Evolutionary conservation across 2,329 filamentous ascomycete genomes (phyloP).

Genomic region (Venturia carpophila): DNA sequence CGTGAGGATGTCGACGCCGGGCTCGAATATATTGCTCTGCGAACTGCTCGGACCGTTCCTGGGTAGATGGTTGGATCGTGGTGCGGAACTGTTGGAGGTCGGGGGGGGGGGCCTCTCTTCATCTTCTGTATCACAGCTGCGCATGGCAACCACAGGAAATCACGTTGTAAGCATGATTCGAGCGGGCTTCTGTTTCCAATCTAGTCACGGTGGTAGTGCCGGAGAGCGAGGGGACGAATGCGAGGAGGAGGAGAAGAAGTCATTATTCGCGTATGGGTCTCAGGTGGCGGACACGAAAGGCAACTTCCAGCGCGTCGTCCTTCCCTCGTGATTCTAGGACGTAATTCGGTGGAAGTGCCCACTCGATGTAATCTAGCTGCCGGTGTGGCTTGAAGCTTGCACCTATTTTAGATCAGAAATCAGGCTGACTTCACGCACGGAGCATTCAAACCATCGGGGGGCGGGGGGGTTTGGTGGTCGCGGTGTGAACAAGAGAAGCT

Average conservation of each 20-base stretch:
- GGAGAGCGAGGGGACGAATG: background rate
- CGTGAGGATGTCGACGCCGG: background rate
- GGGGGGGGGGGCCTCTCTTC: background rate
- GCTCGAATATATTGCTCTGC: constrained; percentile 2
- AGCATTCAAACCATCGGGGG: background rate
- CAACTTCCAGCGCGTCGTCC: background rate
- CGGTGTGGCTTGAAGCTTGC: background rate
- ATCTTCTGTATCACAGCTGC: background rate
- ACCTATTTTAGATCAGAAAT: no score
- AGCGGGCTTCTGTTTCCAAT: background rate
- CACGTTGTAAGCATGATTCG: background rate
- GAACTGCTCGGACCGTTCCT: background rate
- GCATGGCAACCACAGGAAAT: background rate
- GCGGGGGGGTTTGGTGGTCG: background rate
- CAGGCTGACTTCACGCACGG: background rate
- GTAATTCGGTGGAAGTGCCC: background rate
- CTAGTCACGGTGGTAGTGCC: background rate
- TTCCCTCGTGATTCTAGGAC: no score
- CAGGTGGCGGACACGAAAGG: background rate
- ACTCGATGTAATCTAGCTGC: background rate
- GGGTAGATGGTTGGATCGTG: background rate
- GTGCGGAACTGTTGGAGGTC: background rate
- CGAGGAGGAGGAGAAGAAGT: background rate
- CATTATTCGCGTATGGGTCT: background rate
- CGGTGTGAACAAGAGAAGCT: background rate